Conservation (phyloP, 1,284 basidiomycete species). For the Blastosporella zonata region DNA sequence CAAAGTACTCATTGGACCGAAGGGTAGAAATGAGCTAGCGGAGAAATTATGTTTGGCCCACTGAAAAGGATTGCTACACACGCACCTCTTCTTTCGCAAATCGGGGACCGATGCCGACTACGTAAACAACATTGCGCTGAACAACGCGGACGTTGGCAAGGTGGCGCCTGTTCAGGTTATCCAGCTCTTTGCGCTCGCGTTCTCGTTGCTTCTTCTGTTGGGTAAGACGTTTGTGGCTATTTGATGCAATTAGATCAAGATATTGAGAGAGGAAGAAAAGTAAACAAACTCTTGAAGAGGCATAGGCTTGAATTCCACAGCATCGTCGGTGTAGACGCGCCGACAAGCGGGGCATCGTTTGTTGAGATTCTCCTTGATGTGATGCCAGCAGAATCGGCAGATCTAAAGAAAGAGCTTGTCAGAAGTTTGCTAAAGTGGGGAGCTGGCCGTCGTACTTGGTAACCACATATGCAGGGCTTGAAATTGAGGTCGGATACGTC, state of each 20-base stretch:
- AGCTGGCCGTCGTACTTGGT: slow-evolving; percentile 68
- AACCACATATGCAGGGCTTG: slow-evolving; percentile 98
- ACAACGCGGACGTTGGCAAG: slow-evolving; percentile 94
- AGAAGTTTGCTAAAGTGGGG: slow-evolving; percentile 15
- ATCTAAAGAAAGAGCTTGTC: slow-evolving; percentile 60
- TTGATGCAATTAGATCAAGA: slow-evolving; percentile 10
- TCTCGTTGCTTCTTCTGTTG: slow-evolving; percentile 96
- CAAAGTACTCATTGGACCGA: slow-evolving; percentile 96
- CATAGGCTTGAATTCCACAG: slow-evolving; percentile 95
- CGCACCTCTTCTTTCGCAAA: slow-evolving; percentile 95
- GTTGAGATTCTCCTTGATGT: slow-evolving; percentile 96
- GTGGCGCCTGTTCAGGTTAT: slow-evolving; percentile 82
- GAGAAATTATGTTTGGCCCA: slow-evolving; percentile 14
- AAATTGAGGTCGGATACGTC: slow-evolving; percentile 99
- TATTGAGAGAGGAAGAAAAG: slow-evolving; percentile 9
- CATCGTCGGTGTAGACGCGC: slow-evolving; percentile 89
- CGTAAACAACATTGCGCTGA: slow-evolving; percentile 95
- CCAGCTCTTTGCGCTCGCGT: slow-evolving; percentile 94
- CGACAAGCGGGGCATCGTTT: slow-evolving; percentile 97
- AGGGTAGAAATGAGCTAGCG: slow-evolving; percentile 87
- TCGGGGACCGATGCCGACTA: slow-evolving; percentile 86
- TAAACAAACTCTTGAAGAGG: slow-evolving; percentile 87
- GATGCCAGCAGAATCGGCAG: slow-evolving; percentile 99
- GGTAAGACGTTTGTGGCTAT: slow-evolving; percentile 90
- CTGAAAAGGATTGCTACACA: slow-evolving; percentile 26